Evolutionary conservation across 1,139 yeast genomes (phyloP), one percentile per base, ranked within the genome.

Genomic region (Diutina pseudorugosa): DNA sequence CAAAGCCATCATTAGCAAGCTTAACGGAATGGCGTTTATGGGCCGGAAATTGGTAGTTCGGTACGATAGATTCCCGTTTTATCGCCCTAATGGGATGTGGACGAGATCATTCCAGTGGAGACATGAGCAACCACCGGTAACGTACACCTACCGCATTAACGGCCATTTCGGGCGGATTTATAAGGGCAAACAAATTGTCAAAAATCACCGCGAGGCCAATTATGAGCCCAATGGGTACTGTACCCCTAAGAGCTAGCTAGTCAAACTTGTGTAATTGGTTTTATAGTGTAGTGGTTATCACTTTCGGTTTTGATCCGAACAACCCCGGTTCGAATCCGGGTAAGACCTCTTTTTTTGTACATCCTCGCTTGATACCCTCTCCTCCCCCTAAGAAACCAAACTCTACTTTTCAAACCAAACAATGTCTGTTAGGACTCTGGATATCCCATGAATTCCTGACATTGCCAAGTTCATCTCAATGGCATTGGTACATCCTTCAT

Each of bases 301-400:
- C 76, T 61, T 65, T 68, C 66, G 76, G 76, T 71, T 72, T 66
- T 72, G 76, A 71, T 83, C 89, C 90, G 83, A 72, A 76, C 80
- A 82, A 85, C 91, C 89, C 89, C 91, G 85, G 91, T 84, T 85
- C 91, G 91, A 84, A 82, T 83, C 91, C 90, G 90, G 90, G 89
- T 81, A 80, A 82, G 89, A 83, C 89, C 90, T 83, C 21, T 27
- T 45, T 45, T n/a, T n/a, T n/a, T n/a, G n/a, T n/a, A n/a, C n/a
- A n/a, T n/a, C n/a, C n/a, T n/a, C n/a, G n/a, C n/a, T n/a, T n/a
- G n/a, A n/a, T n/a, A n/a, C n/a, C n/a, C n/a, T n/a, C n/a, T n/a
- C n/a, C n/a, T n/a, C n/a, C n/a, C n/a, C n/a, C n/a, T n/a, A n/a
- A n/a, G n/a, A n/a, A n/a, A n/a, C n/a, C n/a, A n/a, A n/a, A n/a